Conservation (phyloP, 1,284 basidiomycete genomes). For the Ceratobasidium theobromae region DNA sequence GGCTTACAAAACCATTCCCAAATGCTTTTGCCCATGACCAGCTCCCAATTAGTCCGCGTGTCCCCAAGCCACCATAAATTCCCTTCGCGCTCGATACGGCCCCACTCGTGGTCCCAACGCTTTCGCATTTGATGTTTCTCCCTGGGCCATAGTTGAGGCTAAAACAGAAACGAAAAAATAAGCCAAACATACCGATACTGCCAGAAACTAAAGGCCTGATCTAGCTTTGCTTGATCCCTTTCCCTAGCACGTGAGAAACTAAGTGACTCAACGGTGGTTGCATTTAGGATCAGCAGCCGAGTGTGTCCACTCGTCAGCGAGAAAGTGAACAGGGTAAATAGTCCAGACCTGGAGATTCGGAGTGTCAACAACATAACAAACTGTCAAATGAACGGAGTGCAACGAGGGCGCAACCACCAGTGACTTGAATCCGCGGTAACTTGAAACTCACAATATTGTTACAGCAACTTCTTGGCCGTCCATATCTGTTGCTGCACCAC, state of each 20-base stretch:
- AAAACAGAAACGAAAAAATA: not conserved
- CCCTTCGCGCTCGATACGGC: slow-evolving; percentile 66
- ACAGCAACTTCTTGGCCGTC: slow-evolving; percentile 68
- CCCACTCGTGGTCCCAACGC: slow-evolving; percentile 81
- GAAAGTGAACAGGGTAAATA: slow-evolving; percentile 72
- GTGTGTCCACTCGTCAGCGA: slow-evolving; percentile 62
- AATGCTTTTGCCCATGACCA: slow-evolving; percentile 67
- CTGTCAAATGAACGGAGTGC: not conserved
- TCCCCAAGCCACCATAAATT: slow-evolving; percentile 85
- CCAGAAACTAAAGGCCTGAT: slow-evolving; percentile 49
- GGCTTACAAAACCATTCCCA: slow-evolving; percentile 74
- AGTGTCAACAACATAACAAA: not conserved
- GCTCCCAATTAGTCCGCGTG: slow-evolving; percentile 62
- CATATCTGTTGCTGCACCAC: slow-evolving; percentile 42
- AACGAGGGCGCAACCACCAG: not conserved
- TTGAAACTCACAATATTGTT: slow-evolving; percentile 56
- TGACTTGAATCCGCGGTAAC: too few relatives aligned
- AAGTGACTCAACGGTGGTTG: slow-evolving; percentile 80
- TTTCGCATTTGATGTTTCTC: slow-evolving; percentile 17
- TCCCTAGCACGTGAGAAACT: slow-evolving; percentile 57
- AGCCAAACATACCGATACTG: slow-evolving; percentile 50
- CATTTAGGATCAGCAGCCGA: slow-evolving; percentile 60
- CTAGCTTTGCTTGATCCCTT: slow-evolving; percentile 58
- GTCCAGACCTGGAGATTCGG: slow-evolving; percentile 48
- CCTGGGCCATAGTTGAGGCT: slow-evolving; percentile 9